phyloP scores from a whole-genome alignment of 306 rosid genomes.

The Purshia tridentata region DNA sequence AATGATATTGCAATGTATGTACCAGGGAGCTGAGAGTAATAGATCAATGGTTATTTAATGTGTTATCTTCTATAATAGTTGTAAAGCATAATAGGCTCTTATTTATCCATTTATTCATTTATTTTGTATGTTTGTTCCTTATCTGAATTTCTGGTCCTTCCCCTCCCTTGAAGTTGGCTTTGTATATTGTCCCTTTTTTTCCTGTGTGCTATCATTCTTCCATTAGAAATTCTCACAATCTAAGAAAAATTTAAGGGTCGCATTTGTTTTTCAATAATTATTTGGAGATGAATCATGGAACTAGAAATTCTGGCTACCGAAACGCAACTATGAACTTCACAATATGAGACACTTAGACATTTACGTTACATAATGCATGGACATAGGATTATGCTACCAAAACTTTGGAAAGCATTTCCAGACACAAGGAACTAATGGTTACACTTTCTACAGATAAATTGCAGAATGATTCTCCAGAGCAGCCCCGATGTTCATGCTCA shows the following conservation, averaged over 20 bases:
- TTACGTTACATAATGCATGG: neutral
- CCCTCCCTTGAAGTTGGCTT: neutral
- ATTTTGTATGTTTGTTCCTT: neutral
- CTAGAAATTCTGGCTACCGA: neutral
- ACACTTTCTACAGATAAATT: constrained; percentile 28
- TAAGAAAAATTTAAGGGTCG: neutral
- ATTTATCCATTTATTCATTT: neutral
- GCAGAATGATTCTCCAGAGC: constrained; percentile 30
- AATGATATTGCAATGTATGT: neutral
- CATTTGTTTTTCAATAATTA: neutral
- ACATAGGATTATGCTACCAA: neutral
- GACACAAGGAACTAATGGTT: neutral
- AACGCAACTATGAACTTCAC: neutral
- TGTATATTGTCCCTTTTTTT: neutral
- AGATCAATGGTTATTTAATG: neutral
- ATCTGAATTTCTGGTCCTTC: neutral
- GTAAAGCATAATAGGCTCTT: neutral
- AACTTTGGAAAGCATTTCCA: neutral
- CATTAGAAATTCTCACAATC: neutral
- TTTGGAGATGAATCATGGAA: neutral
- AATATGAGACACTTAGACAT: neutral
- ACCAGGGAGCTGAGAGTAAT: neutral
- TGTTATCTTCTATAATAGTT: neutral
- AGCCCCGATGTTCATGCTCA: constrained; percentile 36
- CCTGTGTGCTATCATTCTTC: too few species aligned